These are phyloP conservation scores for Lizonia empirigonia DNA, from an alignment of 2,329 filamentous ascomycete species.

Conservation along the genomic window DNA sequence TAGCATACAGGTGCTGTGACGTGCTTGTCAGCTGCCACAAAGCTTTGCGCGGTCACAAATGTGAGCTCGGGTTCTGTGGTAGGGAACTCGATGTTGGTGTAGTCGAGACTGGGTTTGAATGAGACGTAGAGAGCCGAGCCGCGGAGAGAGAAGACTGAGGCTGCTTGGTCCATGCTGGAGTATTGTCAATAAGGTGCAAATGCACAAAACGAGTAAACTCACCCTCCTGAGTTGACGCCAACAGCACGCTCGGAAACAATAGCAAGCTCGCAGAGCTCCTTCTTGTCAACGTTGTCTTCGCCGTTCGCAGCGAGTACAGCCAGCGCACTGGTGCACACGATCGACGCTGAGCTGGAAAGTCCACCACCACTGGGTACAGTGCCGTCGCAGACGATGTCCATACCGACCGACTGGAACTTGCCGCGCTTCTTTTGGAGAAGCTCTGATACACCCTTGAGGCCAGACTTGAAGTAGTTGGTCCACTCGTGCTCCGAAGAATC, in stretches of 20 bases:
- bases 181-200: conserved; percentile 26
- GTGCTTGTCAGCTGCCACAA: conserved; percentile 92
- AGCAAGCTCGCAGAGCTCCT: conserved; percentile 86
- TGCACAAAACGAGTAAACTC: conserved; percentile 39
- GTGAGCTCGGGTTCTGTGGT: conserved; percentile 79
- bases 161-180: conserved; percentile 90
- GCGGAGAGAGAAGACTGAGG: conserved; percentile 88
- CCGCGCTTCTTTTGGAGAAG: conserved; percentile 72
- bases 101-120: conserved; percentile 79
- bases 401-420: conserved; percentile 71
- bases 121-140: conserved; percentile 88
- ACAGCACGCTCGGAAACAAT: conserved; percentile 94
- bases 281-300: conserved; percentile 80
- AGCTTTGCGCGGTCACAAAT: conserved; percentile 93
- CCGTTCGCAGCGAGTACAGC: conserved; percentile 88
- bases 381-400: conserved; percentile 90
- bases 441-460: conserved; percentile 79
- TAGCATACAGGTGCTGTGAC: conserved; percentile 93
- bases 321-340: conserved; percentile 87
- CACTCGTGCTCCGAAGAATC: conserved; percentile 87
- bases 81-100: conserved; percentile 80
- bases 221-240: conserved; percentile 95
- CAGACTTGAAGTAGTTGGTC: conserved; percentile 98
- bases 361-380: conserved; percentile 91
- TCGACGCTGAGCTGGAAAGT: conserved; percentile 90